A percentile compares a stretch with the other conserved stretches of the same genome.
These are phyloP conservation scores for Gyrodon lividus DNA, from an alignment of 768 basidiomycete species.

Conservation along the genomic window DNA sequence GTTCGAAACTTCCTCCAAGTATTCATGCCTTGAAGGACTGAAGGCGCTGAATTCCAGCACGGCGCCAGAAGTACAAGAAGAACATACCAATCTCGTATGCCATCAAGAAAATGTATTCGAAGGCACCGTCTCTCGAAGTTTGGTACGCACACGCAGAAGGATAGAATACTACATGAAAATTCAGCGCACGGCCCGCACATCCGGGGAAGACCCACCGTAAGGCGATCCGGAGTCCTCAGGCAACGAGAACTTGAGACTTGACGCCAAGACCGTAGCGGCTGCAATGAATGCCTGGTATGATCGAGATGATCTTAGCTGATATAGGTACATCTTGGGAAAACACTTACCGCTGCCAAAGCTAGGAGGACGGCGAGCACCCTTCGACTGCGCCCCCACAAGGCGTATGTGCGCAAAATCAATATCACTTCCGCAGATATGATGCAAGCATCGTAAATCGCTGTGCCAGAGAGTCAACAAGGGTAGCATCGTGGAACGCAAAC, in stretches of 20 bases:
- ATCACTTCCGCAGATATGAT: constrained; percentile 17
- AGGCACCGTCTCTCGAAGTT: constrained; percentile 14
- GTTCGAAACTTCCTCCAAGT: constrained; percentile 23
- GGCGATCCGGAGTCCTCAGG: constrained; percentile 16
- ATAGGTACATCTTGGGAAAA: background rate
- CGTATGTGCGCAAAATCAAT: constrained; percentile 28
- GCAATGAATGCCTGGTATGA: constrained; percentile 14
- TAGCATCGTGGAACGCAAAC: background rate
- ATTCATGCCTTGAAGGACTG: constrained; percentile 26
- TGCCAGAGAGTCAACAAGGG: background rate
- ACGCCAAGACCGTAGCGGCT: constrained; percentile 11
- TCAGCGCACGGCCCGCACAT: background rate
- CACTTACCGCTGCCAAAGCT: constrained; percentile 17
- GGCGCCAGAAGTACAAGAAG: background rate
- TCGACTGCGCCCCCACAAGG: constrained; percentile 22
- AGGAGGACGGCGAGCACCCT: constrained; percentile 17
- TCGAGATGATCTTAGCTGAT: background rate
- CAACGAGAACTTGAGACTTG: constrained; percentile 5
- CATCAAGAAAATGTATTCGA: constrained; percentile 17
- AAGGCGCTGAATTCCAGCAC: background rate
- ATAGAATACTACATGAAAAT: constrained; percentile 13
- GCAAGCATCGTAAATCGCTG: constrained; percentile 16
- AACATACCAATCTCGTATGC: constrained; percentile 23
- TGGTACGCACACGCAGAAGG: constrained; percentile 16
- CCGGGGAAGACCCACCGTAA: constrained; percentile 19